Evolutionary conservation across 768 basidiomycete genomes (phyloP).

Genomic region (Lactifluus volemus): DNA sequence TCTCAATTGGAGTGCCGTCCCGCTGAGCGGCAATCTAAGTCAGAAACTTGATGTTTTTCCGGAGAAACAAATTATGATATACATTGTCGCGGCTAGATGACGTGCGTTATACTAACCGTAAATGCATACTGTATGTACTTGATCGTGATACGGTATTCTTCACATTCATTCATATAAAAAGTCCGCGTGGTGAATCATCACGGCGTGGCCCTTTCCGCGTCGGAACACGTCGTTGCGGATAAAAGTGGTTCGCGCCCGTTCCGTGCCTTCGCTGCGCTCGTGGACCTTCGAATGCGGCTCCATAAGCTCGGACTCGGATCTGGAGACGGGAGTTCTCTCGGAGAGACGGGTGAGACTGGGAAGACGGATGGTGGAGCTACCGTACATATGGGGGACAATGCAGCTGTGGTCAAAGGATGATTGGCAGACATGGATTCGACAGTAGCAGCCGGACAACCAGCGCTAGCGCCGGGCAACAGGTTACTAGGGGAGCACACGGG

Average conservation of each 20-base stretch:
- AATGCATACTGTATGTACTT: too few species aligned
- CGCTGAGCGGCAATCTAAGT: too few species aligned
- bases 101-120: too few species aligned
- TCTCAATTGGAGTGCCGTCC: too few species aligned
- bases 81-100: too few species aligned
- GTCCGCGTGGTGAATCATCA: too few species aligned
- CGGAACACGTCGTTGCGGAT: neutral
- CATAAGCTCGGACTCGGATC: constrained; percentile 1
- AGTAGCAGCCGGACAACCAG: neutral
- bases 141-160: too few species aligned
- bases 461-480: neutral
- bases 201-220: neutral
- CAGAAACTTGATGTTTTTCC: too few species aligned
- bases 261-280: neutral
- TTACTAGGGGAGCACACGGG: neutral
- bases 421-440: neutral
- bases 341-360: neutral
- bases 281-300: constrained; percentile 9
- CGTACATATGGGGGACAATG: neutral
- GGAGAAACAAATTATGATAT: too few species aligned
- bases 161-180: too few species aligned
- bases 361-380: neutral
- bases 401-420: too few species aligned
- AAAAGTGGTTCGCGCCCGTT: constrained; percentile 7
- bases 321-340: neutral